Conservation (phyloP, 2,329 filamentous ascomycete species). For the Clonostachys rosea region DNA sequence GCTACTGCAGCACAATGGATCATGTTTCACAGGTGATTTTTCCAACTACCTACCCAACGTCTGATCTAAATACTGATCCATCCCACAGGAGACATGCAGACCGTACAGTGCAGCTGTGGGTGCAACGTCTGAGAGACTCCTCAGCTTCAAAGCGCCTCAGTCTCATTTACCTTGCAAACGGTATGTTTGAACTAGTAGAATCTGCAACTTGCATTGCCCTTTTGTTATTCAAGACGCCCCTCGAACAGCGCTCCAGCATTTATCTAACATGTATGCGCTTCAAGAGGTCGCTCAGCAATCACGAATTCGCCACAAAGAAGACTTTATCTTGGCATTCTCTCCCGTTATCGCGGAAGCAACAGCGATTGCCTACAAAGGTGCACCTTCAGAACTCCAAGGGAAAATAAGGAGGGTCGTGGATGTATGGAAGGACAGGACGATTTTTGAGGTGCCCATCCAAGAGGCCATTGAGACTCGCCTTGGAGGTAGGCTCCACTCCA, state of each 20-base stretch:
- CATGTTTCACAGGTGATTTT: slow-evolving; percentile 90
- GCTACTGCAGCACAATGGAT: slow-evolving; percentile 98
- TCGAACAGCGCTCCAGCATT: slow-evolving; percentile 1
- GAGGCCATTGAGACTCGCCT: slow-evolving; percentile 75
- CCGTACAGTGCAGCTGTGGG: slow-evolving; percentile 86
- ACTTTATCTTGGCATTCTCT: slow-evolving; percentile 88
- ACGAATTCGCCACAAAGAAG: slow-evolving; percentile 84
- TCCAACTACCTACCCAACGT: neutral
- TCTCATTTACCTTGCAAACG: slow-evolving; percentile 91
- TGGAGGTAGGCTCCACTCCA: slow-evolving; percentile 55
- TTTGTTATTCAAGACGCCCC: no score
- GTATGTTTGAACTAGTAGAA: slow-evolving; percentile 41
- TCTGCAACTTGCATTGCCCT: neutral
- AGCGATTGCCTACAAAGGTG: slow-evolving; percentile 84
- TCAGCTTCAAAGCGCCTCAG: slow-evolving; percentile 82
- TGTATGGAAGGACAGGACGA: slow-evolving; percentile 83
- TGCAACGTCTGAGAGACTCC: slow-evolving; percentile 84
- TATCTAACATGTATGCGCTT: slow-evolving; percentile 22
- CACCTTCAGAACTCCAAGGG: slow-evolving; percentile 77
- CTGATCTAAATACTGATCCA: neutral
- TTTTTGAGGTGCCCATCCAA: slow-evolving; percentile 80
- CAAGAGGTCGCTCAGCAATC: slow-evolving; percentile 90
- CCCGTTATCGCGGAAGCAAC: slow-evolving; percentile 91
- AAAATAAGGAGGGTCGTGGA: slow-evolving; percentile 88
- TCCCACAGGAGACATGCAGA: slow-evolving; percentile 77